phyloP scores from a whole-genome alignment of 495 filamentous ascomycete species.

The Ramalina intermedia region DNA sequence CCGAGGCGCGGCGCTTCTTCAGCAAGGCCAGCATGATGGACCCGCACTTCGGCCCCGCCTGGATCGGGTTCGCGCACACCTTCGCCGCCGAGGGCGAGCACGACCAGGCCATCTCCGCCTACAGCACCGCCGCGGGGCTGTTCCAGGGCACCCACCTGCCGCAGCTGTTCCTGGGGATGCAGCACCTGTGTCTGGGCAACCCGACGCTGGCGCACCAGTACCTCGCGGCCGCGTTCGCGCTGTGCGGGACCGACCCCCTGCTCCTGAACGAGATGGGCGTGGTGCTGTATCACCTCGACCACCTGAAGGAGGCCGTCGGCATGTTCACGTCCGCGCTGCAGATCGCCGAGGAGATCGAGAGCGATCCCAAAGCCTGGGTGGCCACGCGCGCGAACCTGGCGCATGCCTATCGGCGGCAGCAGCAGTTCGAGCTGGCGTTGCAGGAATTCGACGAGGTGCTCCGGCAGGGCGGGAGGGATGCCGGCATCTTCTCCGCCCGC shows the following conservation, averaged over 20 bases:
- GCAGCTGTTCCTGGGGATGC: constrained; percentile 95
- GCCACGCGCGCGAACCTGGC: constrained; percentile 78
- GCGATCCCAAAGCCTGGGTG: constrained; percentile 72
- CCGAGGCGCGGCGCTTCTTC: constrained; percentile 89
- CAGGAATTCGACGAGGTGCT: constrained; percentile 71
- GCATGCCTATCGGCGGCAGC: constrained; percentile 66
- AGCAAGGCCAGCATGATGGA: constrained; percentile 95
- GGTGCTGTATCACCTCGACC: constrained; percentile 82
- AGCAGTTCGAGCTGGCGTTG: constrained; percentile 56
- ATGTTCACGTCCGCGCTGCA: constrained; percentile 61
- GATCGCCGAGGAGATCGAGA: constrained; percentile 65
- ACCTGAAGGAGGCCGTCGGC: constrained; percentile 52
- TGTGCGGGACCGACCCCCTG: constrained; percentile 68
- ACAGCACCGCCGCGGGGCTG: constrained; percentile 85
- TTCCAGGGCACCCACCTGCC: constrained; percentile 97
- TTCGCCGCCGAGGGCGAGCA: constrained; percentile 99
- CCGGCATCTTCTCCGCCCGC: constrained; percentile 56
- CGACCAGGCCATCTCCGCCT: constrained; percentile 95
- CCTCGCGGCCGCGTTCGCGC: constrained; percentile 67
- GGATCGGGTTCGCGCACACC: constrained; percentile 98
- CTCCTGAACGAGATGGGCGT: constrained; percentile 93
- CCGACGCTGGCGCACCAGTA: constrained; percentile 94
- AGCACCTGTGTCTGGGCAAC: constrained; percentile 90
- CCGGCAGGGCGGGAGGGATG: constrained; percentile 57
- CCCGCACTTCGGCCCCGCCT: constrained; percentile 91